Evolutionary conservation across 805 yeast species (phyloP), one percentile per base, ranked within the genome.

Genomic region (Sugiyamaella floridensis): DNA sequence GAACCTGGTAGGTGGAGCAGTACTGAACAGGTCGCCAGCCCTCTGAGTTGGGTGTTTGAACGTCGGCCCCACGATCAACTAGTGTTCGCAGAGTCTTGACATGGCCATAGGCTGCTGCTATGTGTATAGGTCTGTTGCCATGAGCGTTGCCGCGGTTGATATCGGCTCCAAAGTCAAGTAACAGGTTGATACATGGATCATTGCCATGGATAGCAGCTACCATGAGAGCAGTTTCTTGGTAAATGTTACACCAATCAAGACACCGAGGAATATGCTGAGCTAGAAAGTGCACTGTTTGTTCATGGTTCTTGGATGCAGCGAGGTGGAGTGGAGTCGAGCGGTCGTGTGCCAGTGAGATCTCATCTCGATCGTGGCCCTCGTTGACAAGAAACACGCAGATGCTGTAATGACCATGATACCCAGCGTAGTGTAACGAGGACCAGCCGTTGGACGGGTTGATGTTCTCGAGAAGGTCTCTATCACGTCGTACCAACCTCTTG

Each of bases 81-180:
- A 86, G 67, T 34, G 83, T 63, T 49, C 77, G 74, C 55, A 81
- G 67, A 45, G 86, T 81, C 47, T 77, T 77, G 14, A 78, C 60
- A 55, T 80, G 78, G 5, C 90, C 92, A 60, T 76, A 79, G 51
- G 85, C 83, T 58, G 87, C 76, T 0, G 97, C 95, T 49, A 85
- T 72, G 67, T 92, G 98, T 43, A 92, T 70, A 0, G 96, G 88
- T 2, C 95, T 83, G 63, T 89, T 86, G 0, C 93, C 95, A 14
- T 78, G 78, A 9, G 73, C 70, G 64, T 93, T 96, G 51, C 80
- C 82, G 4, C 81, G 65, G 59, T 85, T 82, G 45, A 89, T 74
- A 60, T 87, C 85, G 2, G 95, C 95, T 8, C 90, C 93, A 52
- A 84, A 78, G 40, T 85, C 85, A 3, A 88, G 69, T 18, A 89